Evolutionary conservation across 1,284 basidiomycete genomes (phyloP), one percentile per base, ranked within the genome.

Genomic region (Malassezia pachydermatis): DNA sequence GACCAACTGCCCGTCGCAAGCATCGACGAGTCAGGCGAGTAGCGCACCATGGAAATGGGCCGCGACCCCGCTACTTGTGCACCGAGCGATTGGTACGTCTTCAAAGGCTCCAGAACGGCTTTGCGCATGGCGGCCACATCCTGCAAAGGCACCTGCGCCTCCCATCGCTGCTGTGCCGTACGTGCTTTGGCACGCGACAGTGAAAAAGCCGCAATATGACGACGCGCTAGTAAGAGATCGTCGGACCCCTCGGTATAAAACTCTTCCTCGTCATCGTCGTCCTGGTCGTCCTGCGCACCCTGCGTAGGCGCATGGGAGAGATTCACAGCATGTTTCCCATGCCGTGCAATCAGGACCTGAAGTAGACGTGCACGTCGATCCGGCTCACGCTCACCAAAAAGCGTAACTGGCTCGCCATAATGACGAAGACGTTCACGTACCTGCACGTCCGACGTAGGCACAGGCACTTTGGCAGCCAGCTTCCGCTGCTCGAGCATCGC

Each of bases 31-130:
- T 95, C 84, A 4, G 94, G 94, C 1, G 92, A 83, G 72, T 98
- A 98, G 20, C 94, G 83, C 24, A 95, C 86, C 74, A 87, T 83
- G 1, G 88, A 86, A 55, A 98, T 81, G 1, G 92, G 89, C 41
- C 94, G 80, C 57, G 94, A 88, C 68, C 95, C 94, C 42, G 89
- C 92, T 60, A 96, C 88, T 77, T 98, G 94, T 0, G 92, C 95
- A 22, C 94, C 94, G 37, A 96, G 79, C 63, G 88, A 92, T 39
- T 83, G 79, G 72, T 85, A 90, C 68, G 82, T 87, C 76, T 94
- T 90, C 55, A 98, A 81, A 58, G 90, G 83, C 2, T 79, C 77
- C 63, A 88, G 95, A 17, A 92, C 79, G 58, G 84, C 84, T 72
- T 90, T 90, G 28, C 94, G 81, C 35, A 86, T 80, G 63, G 90